Conservation (phyloP, 495 filamentous ascomycete species). For the Aspergillus homomorphus region DNA sequence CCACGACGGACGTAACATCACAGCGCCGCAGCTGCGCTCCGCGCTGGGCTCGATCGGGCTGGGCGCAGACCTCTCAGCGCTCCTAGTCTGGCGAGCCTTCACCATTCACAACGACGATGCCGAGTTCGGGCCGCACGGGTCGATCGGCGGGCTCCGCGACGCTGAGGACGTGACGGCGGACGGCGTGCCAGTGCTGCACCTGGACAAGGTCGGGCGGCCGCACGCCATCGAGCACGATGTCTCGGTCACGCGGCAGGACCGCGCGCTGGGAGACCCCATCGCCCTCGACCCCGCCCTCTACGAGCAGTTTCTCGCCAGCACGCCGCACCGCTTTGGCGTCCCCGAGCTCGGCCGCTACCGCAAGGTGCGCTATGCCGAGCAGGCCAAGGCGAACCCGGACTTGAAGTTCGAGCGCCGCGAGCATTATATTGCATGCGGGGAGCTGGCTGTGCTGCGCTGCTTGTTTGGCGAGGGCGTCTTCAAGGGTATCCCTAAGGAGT, state of each 20-base stretch:
- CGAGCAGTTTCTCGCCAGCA: constrained; percentile 3
- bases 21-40: constrained; percentile 7
- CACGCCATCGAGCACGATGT: constrained; percentile 21
- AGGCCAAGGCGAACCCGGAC: neutral
- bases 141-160: constrained; percentile 15
- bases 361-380: constrained; percentile 13
- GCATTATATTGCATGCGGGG: constrained; percentile 12
- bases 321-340: neutral
- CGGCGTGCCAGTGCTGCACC: constrained; percentile 12
- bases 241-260: constrained; percentile 19
- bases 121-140: neutral
- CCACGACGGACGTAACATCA: constrained; percentile 18
- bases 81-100: constrained; percentile 13
- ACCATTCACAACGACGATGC: constrained; percentile 16
- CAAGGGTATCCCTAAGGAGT: constrained; percentile 9
- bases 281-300: constrained; percentile 10
- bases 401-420: constrained; percentile 8
- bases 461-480: constrained; percentile 14
- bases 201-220: constrained; percentile 17
- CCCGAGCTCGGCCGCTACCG: constrained; percentile 10
- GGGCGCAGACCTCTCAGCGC: neutral
- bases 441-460: constrained; percentile 10
- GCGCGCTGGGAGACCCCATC: constrained; percentile 16
- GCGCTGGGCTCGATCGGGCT: constrained; percentile 15
- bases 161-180: constrained; percentile 7